A percentile compares a stretch with the other conserved stretches of the same genome.
Evolutionary conservation across 345 rosid genomes (phyloP).

Genomic region (Boechera stricta): DNA sequence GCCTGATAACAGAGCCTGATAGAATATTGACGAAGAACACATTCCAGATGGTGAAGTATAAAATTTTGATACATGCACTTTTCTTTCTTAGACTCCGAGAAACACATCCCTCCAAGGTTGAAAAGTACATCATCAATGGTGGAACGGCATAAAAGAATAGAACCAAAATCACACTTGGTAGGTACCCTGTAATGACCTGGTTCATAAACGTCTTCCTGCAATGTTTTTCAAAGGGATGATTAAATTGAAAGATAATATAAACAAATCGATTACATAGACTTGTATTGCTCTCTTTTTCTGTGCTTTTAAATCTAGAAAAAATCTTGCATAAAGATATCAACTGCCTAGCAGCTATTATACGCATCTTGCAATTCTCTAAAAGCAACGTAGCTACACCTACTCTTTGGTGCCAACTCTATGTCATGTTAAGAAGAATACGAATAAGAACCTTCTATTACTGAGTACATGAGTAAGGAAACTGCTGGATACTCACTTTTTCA

Average conservation of each 20-base stretch:
- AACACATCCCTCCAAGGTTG: constrained; percentile 75
- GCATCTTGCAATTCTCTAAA: constrained; percentile 15
- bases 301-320: neutral
- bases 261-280: neutral
- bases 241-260: neutral
- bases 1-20: constrained; percentile 75
- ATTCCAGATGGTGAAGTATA: constrained; percentile 93
- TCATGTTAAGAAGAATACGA: constrained; percentile 18
- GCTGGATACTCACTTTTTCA: constrained; percentile 60
- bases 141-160: constrained; percentile 75
- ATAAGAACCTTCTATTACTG: constrained; percentile 22
- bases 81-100: constrained; percentile 81
- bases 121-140: constrained; percentile 87
- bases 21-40: constrained; percentile 87
- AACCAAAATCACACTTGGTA: constrained; percentile 89
- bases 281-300: neutral
- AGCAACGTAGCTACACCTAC: constrained; percentile 7
- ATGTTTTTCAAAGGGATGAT: constrained; percentile 26
- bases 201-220: constrained; percentile 57
- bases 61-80: constrained; percentile 80
- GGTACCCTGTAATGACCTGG: constrained; percentile 83
- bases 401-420: neutral
- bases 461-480: constrained; percentile 8
- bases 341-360: neutral
- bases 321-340: constrained; percentile 4